Base-by-base conservation (phyloP, 176 grass and related monocot species). In the Saccharum spontaneum region DNA sequence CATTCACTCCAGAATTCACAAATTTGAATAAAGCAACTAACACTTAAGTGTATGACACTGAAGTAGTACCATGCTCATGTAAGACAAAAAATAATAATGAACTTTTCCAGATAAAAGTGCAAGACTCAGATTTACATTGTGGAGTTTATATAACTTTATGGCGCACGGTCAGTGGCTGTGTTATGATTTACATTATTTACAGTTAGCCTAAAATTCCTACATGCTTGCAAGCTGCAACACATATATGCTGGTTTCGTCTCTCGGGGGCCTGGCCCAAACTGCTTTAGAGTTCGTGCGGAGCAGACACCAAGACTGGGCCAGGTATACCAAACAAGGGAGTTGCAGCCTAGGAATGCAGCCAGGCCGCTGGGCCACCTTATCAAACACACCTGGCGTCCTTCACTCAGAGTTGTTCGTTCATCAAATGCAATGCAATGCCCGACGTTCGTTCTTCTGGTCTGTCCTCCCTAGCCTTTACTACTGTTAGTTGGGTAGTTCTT, bases 401-500 rank as follows among this genome's bases (percentile, higher is more conserved):
- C 3, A 2, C 28, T 28, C 28, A 28, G 28, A 33, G 33, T 33
- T 33, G 33, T 33, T 33, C 33, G 33, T 33, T 33, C 33, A 33
- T 33, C 2, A 33, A 33, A 33, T 33, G 33, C 33, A 33, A 33
- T 33, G 33, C 33, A 33, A 33, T 33, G 33, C 33, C 33, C 33
- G 33, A 33, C 33, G 33, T 33, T 33, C 33, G 33, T 54, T 54
- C 48, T 22, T 73, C 28, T 48, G 52, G 28, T 48, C 33, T 26
- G 76, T 15, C 39, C 10, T 62, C 34, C 10, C 33, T 33, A 33
- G 33, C 33, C 7, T 15, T 39, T 36, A 23, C 34, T 70, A 8
- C 24, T n/a, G 48, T 75, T 67, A 75, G 77, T 68, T 81, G 78
- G 59, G 1, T n/a, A 4, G 39, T 81, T 81, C 76, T 54, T 49